A percentile compares a stretch with the other conserved stretches of the same genome.
phyloP scores from a whole-genome alignment of 2,329 filamentous ascomycete genomes.

The Fusarium chuoi region DNA sequence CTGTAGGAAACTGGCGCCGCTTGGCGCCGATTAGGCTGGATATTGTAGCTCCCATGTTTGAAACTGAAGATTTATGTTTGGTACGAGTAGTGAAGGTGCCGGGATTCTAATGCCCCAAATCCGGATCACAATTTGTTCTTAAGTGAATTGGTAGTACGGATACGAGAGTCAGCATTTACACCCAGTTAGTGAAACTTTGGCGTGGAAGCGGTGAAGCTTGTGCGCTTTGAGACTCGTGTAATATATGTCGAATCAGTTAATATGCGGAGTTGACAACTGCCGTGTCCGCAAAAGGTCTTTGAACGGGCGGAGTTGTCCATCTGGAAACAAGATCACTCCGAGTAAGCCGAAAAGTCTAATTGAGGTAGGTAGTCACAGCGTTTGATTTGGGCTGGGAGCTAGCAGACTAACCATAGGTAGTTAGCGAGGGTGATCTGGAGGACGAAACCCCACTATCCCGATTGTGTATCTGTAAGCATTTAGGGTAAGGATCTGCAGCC shows the following conservation, averaged over 20 bases:
- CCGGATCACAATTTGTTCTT: too few relatives aligned
- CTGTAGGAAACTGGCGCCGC: neutral
- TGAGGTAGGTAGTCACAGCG: neutral
- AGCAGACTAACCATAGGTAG: neutral
- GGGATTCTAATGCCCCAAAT: too few relatives aligned
- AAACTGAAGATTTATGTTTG: too few relatives aligned
- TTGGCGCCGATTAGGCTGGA: neutral
- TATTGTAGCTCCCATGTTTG: neutral
- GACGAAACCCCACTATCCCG: neutral
- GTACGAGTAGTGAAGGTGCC: neutral
- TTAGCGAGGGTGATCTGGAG: neutral
- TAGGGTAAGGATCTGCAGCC: neutral
- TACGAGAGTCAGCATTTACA: neutral
- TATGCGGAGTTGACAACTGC: neutral
- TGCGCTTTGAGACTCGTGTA: neutral
- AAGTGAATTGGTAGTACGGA: neutral
- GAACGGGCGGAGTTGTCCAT: neutral
- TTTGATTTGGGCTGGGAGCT: neutral
- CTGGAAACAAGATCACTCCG: neutral
- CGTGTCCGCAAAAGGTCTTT: too few relatives aligned
- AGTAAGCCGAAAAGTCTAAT: neutral
- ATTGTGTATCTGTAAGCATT: neutral
- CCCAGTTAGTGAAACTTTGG: neutral
- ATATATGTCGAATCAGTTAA: neutral
- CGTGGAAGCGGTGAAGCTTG: neutral